A percentile compares a stretch with the other conserved stretches of the same genome.
Conservation (phyloP, 2,329 filamentous ascomycete genomes). For the Clarireedia sp. region DNA sequence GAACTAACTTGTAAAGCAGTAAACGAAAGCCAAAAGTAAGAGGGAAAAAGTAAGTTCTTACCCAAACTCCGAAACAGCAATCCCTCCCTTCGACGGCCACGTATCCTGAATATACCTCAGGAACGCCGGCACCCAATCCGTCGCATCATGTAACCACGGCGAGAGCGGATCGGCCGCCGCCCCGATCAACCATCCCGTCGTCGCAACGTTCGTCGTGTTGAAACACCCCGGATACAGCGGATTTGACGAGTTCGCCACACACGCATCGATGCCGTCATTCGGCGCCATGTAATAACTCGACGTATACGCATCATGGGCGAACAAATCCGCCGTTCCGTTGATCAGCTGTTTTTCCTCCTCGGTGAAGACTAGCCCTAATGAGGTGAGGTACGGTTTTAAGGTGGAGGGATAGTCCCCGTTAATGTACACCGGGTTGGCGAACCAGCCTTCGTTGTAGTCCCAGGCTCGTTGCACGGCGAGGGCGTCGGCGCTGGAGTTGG, state of each 20-base stretch:
- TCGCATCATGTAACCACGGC: conserved; percentile 21
- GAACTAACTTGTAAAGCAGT: background rate
- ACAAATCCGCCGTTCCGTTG: conserved; percentile 45
- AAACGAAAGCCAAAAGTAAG: too few relatives aligned
- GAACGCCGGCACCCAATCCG: conserved; percentile 22
- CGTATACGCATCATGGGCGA: conserved; percentile 51
- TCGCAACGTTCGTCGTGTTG: conserved; percentile 15
- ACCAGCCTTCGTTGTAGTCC: conserved; percentile 37
- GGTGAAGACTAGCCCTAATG: conserved; percentile 37
- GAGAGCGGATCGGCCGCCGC: conserved; percentile 21
- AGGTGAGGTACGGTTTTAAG: conserved; percentile 31
- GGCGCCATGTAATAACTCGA: conserved; percentile 43
- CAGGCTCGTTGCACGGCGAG: conserved; percentile 24
- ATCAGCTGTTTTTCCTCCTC: conserved; percentile 41
- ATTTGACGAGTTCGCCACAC: conserved; percentile 26
- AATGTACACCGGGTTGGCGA: conserved; percentile 46
- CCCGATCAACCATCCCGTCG: conserved; percentile 15
- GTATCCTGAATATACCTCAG: conserved; percentile 24
- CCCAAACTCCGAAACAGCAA: conserved; percentile 23
- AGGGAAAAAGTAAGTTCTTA: background rate
- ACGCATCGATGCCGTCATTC: conserved; percentile 31
- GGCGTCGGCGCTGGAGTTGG: conserved; percentile 28
- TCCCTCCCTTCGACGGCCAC: conserved; percentile 19
- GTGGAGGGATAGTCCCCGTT: conserved; percentile 42
- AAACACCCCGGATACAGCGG: conserved; percentile 19